phyloP scores from a whole-genome alignment of 2,329 filamentous ascomycete genomes.

The Claviceps spartinae region DNA sequence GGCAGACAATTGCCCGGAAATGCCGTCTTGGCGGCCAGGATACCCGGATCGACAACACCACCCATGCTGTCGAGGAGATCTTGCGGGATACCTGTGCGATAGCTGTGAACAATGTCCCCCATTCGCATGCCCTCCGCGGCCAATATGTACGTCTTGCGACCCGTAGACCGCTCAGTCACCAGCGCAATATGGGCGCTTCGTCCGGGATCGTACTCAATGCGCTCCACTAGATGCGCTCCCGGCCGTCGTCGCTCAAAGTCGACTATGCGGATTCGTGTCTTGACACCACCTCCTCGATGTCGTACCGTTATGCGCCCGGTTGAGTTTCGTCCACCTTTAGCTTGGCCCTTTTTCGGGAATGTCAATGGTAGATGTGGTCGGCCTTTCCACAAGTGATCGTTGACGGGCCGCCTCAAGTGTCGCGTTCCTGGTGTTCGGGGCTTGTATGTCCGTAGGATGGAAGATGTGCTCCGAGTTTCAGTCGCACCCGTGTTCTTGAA shows the following conservation, averaged over 20 bases:
- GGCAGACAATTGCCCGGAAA: conserved; percentile 92
- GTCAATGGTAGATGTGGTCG: conserved; percentile 72
- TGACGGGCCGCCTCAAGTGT: conserved; percentile 83
- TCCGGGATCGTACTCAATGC: conserved; percentile 92
- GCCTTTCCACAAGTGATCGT: conserved; percentile 95
- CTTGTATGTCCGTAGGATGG: conserved; percentile 70
- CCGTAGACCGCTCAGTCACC: conserved; percentile 59
- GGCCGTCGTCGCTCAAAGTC: conserved; percentile 72
- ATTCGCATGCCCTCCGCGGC: conserved; percentile 89
- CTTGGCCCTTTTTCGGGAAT: conserved; percentile 82
- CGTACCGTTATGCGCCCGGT: conserved; percentile 75
- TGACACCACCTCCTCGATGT: conserved; percentile 83
- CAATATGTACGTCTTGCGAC: conserved; percentile 76
- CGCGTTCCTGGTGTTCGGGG: conserved; percentile 85
- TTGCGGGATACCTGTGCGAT: conserved; percentile 74
- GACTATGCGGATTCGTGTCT: conserved; percentile 80
- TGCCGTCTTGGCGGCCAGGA: conserved; percentile 85
- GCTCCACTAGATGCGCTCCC: conserved; percentile 77
- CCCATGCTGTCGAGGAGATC: conserved; percentile 87
- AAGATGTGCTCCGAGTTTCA: conserved; percentile 17
- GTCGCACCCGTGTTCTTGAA: conserved; percentile 4
- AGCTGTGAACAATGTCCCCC: conserved; percentile 86
- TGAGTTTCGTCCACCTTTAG: conserved; percentile 84
- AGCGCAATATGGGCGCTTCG: conserved; percentile 89
- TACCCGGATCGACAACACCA: conserved; percentile 83